Evolutionary conservation across 441 rosid genomes (phyloP), one percentile per base, ranked within the genome.

Genomic region (Melastoma candidum): DNA sequence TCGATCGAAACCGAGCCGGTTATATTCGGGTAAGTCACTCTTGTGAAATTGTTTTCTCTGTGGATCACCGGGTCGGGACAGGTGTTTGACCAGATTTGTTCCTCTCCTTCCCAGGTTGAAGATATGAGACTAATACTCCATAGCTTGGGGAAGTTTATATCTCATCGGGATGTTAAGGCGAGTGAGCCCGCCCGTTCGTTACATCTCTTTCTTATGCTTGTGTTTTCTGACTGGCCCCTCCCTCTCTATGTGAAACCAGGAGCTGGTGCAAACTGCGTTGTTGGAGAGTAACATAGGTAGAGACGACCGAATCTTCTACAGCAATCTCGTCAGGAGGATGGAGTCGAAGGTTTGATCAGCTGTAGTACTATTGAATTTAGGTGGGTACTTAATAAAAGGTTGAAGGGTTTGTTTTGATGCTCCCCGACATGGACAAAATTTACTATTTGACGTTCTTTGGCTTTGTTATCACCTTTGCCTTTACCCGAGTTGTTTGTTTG

Each of bases 281-380:
- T 63, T 90, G 49, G 96, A 89, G 82, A 93, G 93, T 84, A 83
- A 81, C 81, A 84, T 96, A 0, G 99, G 96, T 58, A 77, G 99
- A 68, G 97, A 93, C 68, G 96, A 87, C 61, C 85, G 84, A 57
- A 82, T 93, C 61, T 76, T 93, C 44, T 93, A 93, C 61, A 68
- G 69, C 54, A 87, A 85, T 77, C 87, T 93, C 48, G 96, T 83
- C 53, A 69, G 71, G 47, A 63, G 41, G 41, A 67, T 80, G 81
- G 22, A 17, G 22, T 62, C 77, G 45, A 49, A 63, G 61, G 52
- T 74, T 46, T 81, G 67, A 80, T 36, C 7, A 9, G 41, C 41
- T 9, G 7, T 4, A 4, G 41, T 36, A 36, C 8, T 36, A 9
- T 36, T 36, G 41, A 36, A 36, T 4, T 36, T 36, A 6, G 41